Evolutionary conservation across 768 basidiomycete genomes (phyloP).

Genomic region (Imleria badia): DNA sequence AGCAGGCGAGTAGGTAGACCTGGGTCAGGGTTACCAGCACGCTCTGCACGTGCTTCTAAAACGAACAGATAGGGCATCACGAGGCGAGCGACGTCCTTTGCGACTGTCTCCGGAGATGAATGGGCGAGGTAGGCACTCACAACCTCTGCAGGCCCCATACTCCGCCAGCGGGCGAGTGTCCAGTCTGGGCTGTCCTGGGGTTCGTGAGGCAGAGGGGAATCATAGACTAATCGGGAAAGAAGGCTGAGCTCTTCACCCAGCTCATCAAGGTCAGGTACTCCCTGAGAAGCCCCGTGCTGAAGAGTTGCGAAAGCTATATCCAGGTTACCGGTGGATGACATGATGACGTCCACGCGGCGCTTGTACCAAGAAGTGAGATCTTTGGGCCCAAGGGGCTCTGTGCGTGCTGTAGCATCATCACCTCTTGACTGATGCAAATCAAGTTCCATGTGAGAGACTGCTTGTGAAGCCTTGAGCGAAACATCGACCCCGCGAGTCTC

Average conservation of each 20-base stretch:
- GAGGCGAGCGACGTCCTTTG: constrained; percentile 67
- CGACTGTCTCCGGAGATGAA: constrained; percentile 65
- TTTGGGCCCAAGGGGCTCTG: constrained; percentile 14
- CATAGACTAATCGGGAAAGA: constrained; percentile 84
- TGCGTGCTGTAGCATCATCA: constrained; percentile 5
- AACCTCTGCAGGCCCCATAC: constrained; percentile 62
- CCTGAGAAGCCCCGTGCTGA: constrained; percentile 84
- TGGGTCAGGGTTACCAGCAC: constrained; percentile 69
- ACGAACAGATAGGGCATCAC: constrained; percentile 94
- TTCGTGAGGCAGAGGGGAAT: constrained; percentile 50
- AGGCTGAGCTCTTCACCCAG: constrained; percentile 91
- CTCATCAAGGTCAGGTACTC: constrained; percentile 74
- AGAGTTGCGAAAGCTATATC: constrained; percentile 76
- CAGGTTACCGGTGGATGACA: constrained; percentile 69
- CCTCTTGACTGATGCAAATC: constrained; percentile 11
- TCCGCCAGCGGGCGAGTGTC: constrained; percentile 73
- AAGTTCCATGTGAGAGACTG: constrained; percentile 7
- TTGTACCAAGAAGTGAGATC: constrained; percentile 76
- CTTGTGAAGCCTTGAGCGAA: constrained; percentile 37
- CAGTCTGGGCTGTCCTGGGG: constrained; percentile 57
- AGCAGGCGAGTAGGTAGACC: constrained; percentile 61
- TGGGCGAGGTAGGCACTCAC: constrained; percentile 74
- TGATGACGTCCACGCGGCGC: constrained; percentile 57
- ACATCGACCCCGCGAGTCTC: constrained; percentile 47
- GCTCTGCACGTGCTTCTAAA: constrained; percentile 84